phyloP scores from a whole-genome alignment of 371 early-diverging fungal genomes.

The Rhizopus delemar region DNA sequence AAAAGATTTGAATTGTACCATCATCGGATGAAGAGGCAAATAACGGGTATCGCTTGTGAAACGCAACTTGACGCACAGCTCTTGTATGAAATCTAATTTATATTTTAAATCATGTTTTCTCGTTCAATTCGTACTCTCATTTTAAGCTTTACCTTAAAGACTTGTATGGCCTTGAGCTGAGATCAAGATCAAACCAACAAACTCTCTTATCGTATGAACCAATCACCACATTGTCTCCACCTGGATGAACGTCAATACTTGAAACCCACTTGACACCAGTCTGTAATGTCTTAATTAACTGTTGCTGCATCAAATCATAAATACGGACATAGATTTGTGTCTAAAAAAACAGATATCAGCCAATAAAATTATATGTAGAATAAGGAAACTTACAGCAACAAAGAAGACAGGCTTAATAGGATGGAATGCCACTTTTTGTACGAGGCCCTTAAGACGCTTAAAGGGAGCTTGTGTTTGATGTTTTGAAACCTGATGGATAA shows the following conservation, averaged over 20 bases:
- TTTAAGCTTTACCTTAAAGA: constrained; percentile 62
- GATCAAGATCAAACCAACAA: constrained; percentile 96
- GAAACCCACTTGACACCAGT: constrained; percentile 94
- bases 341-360: constrained; percentile 30
- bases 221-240: constrained; percentile 89
- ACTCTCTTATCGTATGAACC: constrained; percentile 93
- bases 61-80: constrained; percentile 89
- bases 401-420: constrained; percentile 91
- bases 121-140: not conserved
- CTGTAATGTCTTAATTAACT: constrained; percentile 76
- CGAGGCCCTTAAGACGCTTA: constrained; percentile 82
- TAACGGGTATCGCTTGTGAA: constrained; percentile 87
- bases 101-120: not conserved
- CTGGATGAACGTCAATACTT: constrained; percentile 90
- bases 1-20: constrained; percentile 91
- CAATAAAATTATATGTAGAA: not conserved
- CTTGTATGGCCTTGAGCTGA: constrained; percentile 89
- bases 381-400: constrained; percentile 71
- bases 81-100: constrained; percentile 73
- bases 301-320: constrained; percentile 89
- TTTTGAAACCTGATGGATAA: constrained; percentile 91
- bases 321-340: constrained; percentile 92
- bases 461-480: constrained; percentile 89
- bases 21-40: constrained; percentile 95
- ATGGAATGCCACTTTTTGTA: constrained; percentile 91